A percentile compares a stretch with the other conserved stretches of the same genome.
These are phyloP conservation scores for Myochromella boudieri DNA, from an alignment of 768 basidiomycete species.

Conservation along the genomic window DNA sequence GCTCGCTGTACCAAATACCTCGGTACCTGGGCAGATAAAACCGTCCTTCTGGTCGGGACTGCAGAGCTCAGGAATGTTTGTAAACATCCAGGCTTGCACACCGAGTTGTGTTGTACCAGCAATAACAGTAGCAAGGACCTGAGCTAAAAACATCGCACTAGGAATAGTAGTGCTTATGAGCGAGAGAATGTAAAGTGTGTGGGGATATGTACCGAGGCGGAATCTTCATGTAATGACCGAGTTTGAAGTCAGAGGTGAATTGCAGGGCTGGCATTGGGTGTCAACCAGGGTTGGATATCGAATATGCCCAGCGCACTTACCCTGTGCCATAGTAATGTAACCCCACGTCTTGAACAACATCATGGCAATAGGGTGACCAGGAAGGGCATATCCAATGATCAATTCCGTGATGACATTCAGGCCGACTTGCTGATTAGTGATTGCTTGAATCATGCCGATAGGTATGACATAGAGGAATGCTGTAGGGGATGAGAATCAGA, in stretches of 20 bases:
- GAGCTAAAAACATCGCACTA: conserved; percentile 65
- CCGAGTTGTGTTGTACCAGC: conserved; percentile 74
- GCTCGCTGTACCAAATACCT: conserved; percentile 78
- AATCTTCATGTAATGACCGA: conserved; percentile 78
- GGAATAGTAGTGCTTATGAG: not conserved
- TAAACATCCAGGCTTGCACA: conserved; percentile 79
- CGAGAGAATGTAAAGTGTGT: not conserved
- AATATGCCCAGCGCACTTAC: conserved; percentile 6
- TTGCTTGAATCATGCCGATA: conserved; percentile 63
- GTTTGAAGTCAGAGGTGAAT: conserved; percentile 78
- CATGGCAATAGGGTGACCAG: conserved; percentile 76
- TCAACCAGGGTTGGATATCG: not conserved
- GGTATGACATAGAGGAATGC: conserved; percentile 74
- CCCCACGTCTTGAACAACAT: conserved; percentile 89
- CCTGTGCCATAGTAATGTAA: conserved; percentile 67
- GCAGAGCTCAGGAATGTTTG: conserved; percentile 66
- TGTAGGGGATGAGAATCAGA: conserved; percentile 5
- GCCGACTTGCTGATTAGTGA: conserved; percentile 79
- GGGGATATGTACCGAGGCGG: conserved; percentile 46
- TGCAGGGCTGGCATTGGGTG: conserved; percentile 43
- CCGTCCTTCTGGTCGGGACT: conserved; percentile 49
- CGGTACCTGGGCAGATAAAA: conserved; percentile 69
- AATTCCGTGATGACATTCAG: conserved; percentile 78
- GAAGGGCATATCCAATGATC: conserved; percentile 77
- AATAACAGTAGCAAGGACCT: conserved; percentile 65